Conservation (phyloP, 352 stramenopile species). For the Aphanomyces astaci region DNA sequence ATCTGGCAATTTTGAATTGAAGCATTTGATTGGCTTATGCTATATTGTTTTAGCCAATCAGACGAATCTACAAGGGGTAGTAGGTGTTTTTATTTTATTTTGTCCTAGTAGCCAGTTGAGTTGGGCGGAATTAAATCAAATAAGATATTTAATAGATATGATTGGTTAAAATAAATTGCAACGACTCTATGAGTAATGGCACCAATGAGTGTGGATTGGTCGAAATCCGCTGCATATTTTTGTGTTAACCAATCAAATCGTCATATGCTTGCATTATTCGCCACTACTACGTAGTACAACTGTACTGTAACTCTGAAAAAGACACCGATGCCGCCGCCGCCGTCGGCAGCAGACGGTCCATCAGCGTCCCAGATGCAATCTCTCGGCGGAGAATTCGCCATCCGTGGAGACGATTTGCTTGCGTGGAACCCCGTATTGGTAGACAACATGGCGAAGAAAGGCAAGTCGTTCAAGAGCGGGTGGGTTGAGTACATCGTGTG, state of each 20-base stretch:
- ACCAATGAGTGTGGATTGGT: no score
- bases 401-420: slow-evolving; percentile 12
- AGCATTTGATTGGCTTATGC: background rate
- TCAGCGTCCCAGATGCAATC: slow-evolving; percentile 2
- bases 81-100: background rate
- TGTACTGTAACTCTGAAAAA: background rate
- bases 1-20: background rate
- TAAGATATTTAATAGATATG: background rate
- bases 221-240: no score
- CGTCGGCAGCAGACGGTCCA: background rate
- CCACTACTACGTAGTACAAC: background rate
- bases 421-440: slow-evolving; percentile 10
- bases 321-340: background rate
- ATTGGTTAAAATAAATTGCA: background rate
- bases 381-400: slow-evolving; percentile 12
- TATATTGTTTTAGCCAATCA: slow-evolving; percentile 5
- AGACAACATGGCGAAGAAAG: slow-evolving; percentile 27
- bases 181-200: no score
- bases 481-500: slow-evolving; percentile 54
- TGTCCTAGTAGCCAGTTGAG: background rate
- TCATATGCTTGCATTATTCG: no score
- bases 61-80: background rate
- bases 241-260: background rate
- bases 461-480: slow-evolving; percentile 53
- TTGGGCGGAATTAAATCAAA: background rate